Evolutionary conservation across 495 filamentous ascomycete species (phyloP).

Genomic region (Aspergillus leporis): DNA sequence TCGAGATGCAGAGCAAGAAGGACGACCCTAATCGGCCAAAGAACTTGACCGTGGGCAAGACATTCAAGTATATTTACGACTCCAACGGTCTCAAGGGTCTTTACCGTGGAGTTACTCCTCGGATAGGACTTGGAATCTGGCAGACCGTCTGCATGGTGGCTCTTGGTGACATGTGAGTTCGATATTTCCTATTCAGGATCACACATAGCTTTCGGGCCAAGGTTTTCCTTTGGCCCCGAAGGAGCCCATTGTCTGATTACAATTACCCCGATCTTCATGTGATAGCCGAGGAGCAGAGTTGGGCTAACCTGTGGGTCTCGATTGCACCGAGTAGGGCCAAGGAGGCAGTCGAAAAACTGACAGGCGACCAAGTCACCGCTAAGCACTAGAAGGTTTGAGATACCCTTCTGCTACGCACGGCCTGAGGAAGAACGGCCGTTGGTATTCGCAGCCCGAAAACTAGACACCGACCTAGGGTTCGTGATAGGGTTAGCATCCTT

Average conservation of each 20-base stretch:
- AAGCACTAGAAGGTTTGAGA: constrained; percentile 82
- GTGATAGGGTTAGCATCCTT: neutral
- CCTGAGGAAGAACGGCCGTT: neutral
- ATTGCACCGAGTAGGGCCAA: constrained; percentile 73
- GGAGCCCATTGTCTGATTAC: neutral
- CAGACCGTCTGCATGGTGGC: constrained; percentile 99
- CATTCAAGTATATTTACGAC: constrained; percentile 89
- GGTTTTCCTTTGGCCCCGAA: neutral
- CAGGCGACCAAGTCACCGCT: constrained; percentile 88
- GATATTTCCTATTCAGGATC: neutral
- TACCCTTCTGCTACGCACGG: constrained; percentile 44
- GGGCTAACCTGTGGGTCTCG: constrained; percentile 40
- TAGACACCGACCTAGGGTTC: neutral
- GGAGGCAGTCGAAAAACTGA: constrained; percentile 94
- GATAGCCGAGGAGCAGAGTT: constrained; percentile 27
- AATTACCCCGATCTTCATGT: constrained; percentile 23
- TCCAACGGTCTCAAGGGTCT: constrained; percentile 87
- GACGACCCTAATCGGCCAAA: constrained; percentile 95
- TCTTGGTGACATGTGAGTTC: constrained; percentile 93
- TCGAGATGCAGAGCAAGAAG: constrained; percentile 99
- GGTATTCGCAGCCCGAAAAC: neutral
- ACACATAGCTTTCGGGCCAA: neutral
- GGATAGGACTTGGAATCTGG: constrained; percentile 95
- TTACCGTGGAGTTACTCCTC: constrained; percentile 92
- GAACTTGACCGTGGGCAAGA: constrained; percentile 95